Percentiles rank a stretch among this genome's conserved stretches.
These are phyloP conservation scores for Houttuynia cordata DNA, from an alignment of 164 flowering plant genomes.

Conservation along the genomic window DNA sequence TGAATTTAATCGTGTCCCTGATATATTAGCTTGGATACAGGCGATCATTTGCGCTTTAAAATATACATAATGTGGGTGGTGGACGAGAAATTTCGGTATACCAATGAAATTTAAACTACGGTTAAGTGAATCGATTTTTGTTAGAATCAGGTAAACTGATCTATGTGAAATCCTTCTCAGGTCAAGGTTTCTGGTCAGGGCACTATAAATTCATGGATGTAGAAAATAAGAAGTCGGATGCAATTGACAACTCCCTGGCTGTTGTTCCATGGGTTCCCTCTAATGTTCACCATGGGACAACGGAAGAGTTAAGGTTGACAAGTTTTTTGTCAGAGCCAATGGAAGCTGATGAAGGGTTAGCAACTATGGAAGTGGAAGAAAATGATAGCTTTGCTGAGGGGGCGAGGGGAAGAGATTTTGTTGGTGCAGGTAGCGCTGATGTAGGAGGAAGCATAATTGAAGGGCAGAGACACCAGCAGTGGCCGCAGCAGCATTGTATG, in stretches of 20 bases:
- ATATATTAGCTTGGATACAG: too few relatives aligned
- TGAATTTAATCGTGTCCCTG: too few relatives aligned
- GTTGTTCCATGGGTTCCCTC: conserved; percentile 57
- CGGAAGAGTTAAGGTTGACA: not conserved
- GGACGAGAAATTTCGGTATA: too few relatives aligned
- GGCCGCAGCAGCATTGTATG: conserved; percentile 50
- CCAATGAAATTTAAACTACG: too few relatives aligned
- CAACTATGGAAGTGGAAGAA: conserved; percentile 46
- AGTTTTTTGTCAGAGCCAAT: conserved; percentile 22
- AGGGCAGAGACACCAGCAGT: conserved; percentile 6
- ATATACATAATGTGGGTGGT: too few relatives aligned
- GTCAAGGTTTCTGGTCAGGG: conserved; percentile 20
- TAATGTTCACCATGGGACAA: conserved; percentile 11
- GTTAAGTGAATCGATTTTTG: too few relatives aligned
- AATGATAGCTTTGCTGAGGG: not conserved
- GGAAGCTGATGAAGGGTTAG: conserved; percentile 40
- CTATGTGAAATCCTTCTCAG: conserved; percentile 9
- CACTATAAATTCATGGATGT: not conserved
- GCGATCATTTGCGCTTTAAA: too few relatives aligned
- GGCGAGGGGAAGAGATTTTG: not conserved
- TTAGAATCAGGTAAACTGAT: not conserved
- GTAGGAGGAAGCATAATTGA: conserved; percentile 22
- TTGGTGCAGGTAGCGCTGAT: conserved; percentile 8
- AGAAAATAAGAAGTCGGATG: conserved; percentile 13
- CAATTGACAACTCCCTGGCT: conserved; percentile 22